Percentiles rank a stretch among this genome's conserved stretches.
phyloP scores from a whole-genome alignment of 345 rosid genomes.

The Anastatica hierochuntica region DNA sequence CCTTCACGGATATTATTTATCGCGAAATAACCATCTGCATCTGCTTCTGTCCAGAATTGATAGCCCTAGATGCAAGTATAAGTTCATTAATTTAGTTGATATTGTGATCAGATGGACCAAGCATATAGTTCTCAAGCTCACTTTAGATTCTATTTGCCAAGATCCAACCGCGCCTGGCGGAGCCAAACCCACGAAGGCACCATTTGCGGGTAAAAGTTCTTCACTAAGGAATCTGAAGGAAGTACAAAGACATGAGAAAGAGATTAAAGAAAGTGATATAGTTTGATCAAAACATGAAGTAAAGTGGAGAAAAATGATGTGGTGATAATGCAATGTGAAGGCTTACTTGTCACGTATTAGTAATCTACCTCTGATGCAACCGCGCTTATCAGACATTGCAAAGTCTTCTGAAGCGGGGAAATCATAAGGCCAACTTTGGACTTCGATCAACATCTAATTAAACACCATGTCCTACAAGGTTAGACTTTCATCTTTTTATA shows the following conservation, averaged over 20 bases:
- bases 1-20: conserved; percentile 42
- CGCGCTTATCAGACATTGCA: conserved; percentile 40
- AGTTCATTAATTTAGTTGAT: background rate
- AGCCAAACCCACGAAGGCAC: conserved; percentile 67
- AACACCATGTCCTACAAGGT: background rate
- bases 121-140: background rate
- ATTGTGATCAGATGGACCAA: background rate
- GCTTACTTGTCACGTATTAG: conserved; percentile 49
- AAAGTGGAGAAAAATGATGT: background rate
- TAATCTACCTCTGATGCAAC: conserved; percentile 51
- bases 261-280: too few species aligned
- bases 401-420: conserved; percentile 71
- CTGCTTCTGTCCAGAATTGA: conserved; percentile 72
- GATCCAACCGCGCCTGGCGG: conserved; percentile 71
- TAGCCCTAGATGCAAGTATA: conserved; percentile 36
- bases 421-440: conserved; percentile 68
- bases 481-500: too few species aligned
- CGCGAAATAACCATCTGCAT: conserved; percentile 43
- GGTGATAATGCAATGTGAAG: too few species aligned
- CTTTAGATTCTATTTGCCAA: conserved; percentile 83
- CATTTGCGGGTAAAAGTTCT: conserved; percentile 32
- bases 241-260: background rate
- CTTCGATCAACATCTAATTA: conserved; percentile 46
- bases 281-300: background rate
- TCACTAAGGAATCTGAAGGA: conserved; percentile 16